phyloP scores from a whole-genome alignment of 2,329 filamentous ascomycete species.

The Dactylellina parvicollis region DNA sequence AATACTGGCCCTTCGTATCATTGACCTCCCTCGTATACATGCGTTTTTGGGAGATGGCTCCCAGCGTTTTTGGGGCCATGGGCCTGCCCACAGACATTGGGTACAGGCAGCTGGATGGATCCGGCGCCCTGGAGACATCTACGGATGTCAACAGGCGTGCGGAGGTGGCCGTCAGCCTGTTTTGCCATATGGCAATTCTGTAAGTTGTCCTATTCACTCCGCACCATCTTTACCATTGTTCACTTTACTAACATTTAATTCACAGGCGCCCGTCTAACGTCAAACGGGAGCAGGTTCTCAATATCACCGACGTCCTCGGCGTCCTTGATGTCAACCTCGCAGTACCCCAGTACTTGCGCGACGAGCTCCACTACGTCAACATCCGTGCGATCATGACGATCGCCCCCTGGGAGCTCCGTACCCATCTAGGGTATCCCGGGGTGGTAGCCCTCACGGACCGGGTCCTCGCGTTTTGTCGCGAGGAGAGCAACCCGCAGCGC shows the following conservation, averaged over 20 bases:
- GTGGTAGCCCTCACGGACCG: background rate
- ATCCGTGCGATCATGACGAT: slow-evolving; percentile 44
- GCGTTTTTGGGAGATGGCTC: slow-evolving; percentile 38
- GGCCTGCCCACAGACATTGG: slow-evolving; percentile 34
- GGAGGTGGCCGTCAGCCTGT: slow-evolving; percentile 27
- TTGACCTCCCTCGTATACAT: slow-evolving; percentile 24
- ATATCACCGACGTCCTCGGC: slow-evolving; percentile 3
- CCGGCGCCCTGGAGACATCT: slow-evolving; percentile 7
- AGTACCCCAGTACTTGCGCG: slow-evolving; percentile 31
- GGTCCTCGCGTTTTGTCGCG: slow-evolving; percentile 4
- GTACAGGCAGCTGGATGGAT: slow-evolving; percentile 15
- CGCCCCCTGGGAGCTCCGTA: slow-evolving; percentile 33
- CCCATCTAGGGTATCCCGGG: slow-evolving; percentile 5
- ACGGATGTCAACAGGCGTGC: slow-evolving; percentile 45
- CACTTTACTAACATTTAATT: slow-evolving; percentile 9
- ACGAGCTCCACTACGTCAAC: slow-evolving; percentile 51
- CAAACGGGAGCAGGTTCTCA: slow-evolving; percentile 30
- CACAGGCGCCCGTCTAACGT: slow-evolving; percentile 23
- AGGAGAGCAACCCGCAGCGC: slow-evolving; percentile 17
- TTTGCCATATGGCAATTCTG: slow-evolving; percentile 46
- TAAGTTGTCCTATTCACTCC: background rate
- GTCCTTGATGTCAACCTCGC: slow-evolving; percentile 16
- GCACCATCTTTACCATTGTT: background rate
- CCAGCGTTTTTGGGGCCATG: slow-evolving; percentile 39
- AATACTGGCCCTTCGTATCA: slow-evolving; percentile 21